Evolutionary conservation across 1,284 basidiomycete species (phyloP), one percentile per base, ranked within the genome.

Genomic region (Exobasidium rhododendri): DNA sequence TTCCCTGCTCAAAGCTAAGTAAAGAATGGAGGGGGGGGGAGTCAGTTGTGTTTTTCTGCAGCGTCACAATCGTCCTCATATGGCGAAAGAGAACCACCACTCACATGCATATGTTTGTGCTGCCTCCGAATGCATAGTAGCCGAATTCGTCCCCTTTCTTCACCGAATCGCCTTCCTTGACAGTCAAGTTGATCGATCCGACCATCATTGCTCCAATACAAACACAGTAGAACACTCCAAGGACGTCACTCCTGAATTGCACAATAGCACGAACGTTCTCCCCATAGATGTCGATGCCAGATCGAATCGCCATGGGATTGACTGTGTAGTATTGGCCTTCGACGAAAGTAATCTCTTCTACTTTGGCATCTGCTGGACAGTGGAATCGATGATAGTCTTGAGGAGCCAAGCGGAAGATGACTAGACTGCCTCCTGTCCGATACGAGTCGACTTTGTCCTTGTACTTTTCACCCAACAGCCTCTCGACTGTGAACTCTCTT

Each of bases 331-430:
- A 81, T 66, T 75, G 74, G 20, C 82, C 83, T 4, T 74, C 64
- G 53, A 84, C 82, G 53, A 79, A 75, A 47, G 79, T 80, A 3
- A 89, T 82, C 59, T 85, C 81, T 2, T 80, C 82, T 2, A 82
- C 70, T 26, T 81, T 83, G 22, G 92, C 94, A 68, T 92, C 89
- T 20, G 94, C 91, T 0, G 93, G 92, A 0, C 87, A 88, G 80
- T 97, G 94, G 85, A 94, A 97, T 0, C 94, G 88, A 80, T 98
- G 94, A 75, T 98, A 98, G 78, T 92, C 91, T 40, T 87, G 86
- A 0, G 89, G 90, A 0, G 89, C 89, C 17, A 91, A 84, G 22
- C 89, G 84, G 81, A 90, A 90, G 30, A 56, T 65, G 20, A 32
- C 22, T 10, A 56, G 46, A 22, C 56, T 20, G 13, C 63, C 59